Conservation (phyloP, 768 basidiomycete genomes). For the Leucocoprinus leucothites region DNA sequence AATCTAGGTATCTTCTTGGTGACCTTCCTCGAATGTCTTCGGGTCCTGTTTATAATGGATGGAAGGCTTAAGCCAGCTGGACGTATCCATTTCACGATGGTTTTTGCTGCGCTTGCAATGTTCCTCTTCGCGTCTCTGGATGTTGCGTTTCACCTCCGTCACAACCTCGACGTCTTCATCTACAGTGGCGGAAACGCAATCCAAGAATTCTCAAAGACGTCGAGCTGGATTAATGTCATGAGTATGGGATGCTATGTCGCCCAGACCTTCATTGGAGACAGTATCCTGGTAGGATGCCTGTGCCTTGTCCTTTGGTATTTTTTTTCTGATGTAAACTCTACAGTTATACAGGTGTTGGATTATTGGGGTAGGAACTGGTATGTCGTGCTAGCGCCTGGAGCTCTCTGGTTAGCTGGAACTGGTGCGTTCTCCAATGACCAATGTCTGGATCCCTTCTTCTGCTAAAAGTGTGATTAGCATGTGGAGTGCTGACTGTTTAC, state of each 20-base stretch:
- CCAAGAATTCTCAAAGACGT: conserved; percentile 31
- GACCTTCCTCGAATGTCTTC: conserved; percentile 33
- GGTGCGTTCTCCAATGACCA: conserved; percentile 22
- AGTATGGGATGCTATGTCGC: conserved; percentile 36
- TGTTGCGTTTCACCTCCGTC: conserved; percentile 38
- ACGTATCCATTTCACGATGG: conserved; percentile 32
- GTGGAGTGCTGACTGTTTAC: conserved; percentile 30
- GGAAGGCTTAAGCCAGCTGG: conserved; percentile 24
- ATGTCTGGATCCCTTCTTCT: no score
- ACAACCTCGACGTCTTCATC: conserved; percentile 41
- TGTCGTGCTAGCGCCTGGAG: conserved; percentile 25
- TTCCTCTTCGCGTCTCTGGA: conserved; percentile 39
- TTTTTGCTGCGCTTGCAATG: conserved; percentile 34
- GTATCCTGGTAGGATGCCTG: conserved; percentile 32
- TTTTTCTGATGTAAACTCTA: no score
- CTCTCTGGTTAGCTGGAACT: conserved; percentile 35
- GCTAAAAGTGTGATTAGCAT: conserved; percentile 19
- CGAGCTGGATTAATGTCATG: conserved; percentile 40
- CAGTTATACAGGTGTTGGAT: conserved; percentile 41
- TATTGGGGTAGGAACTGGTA: conserved; percentile 30
- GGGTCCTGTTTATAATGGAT: conserved; percentile 30
- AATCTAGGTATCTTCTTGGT: conserved; percentile 33
- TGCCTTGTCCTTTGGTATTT: neutral
- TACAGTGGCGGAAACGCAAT: conserved; percentile 28
- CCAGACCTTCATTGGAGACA: conserved; percentile 42